Percentiles rank a stretch among this genome's conserved stretches.
Evolutionary conservation across 2,329 filamentous ascomycete genomes (phyloP).

Genomic region (Leptodontidium sp.): DNA sequence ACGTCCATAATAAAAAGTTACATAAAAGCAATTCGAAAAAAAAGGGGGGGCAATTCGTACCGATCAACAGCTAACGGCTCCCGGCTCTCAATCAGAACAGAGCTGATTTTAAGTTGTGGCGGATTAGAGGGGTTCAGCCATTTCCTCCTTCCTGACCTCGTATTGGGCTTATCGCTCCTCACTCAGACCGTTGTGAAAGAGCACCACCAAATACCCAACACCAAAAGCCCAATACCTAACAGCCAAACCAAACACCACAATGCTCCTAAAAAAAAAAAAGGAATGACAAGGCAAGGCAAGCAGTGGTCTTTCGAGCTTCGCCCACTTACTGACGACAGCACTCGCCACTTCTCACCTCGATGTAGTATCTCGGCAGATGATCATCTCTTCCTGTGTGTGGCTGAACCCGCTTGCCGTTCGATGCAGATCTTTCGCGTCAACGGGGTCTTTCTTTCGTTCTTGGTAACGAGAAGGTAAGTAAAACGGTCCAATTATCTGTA

Average conservation of each 20-base stretch:
- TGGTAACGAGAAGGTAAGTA: too few species aligned
- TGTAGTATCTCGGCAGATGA: constrained; percentile 20
- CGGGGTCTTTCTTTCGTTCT: too few species aligned
- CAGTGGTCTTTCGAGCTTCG: neutral
- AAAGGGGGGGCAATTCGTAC: neutral
- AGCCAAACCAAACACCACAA: neutral
- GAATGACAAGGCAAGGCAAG: too few species aligned
- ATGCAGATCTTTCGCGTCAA: neutral
- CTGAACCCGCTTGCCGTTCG: constrained; percentile 23
- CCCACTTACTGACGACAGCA: constrained; percentile 27
- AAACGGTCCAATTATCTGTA: too few species aligned
- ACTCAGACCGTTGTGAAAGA: too few species aligned
- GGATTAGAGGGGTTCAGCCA: too few species aligned
- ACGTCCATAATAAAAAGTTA: neutral
- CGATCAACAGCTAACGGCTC: neutral
- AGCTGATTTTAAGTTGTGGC: too few species aligned
- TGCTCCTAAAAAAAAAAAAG: too few species aligned
- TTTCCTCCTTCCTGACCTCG: too few species aligned
- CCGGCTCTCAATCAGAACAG: neutral
- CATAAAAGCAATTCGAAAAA: too few species aligned
- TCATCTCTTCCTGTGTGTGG: constrained; percentile 24
- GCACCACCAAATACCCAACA: too few species aligned
- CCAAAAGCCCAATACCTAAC: neutral
- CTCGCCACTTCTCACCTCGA: constrained; percentile 36
- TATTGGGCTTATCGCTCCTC: too few species aligned